Conservation (phyloP, 2,329 filamentous ascomycete genomes). For the Xylaria sp. region DNA sequence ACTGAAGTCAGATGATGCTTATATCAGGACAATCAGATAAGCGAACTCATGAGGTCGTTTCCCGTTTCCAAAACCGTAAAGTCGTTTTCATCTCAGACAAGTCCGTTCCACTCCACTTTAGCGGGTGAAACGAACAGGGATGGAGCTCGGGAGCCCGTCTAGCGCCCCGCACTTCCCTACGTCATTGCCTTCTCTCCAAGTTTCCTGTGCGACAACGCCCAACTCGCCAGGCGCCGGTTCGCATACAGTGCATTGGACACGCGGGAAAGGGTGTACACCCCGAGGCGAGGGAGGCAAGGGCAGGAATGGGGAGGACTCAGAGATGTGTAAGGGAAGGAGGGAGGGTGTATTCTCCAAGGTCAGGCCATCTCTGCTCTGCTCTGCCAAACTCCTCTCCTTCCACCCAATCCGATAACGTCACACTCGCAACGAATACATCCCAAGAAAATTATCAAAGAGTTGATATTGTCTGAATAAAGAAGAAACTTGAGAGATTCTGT, state of each 20-base stretch:
- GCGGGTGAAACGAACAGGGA: neutral
- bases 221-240: no score
- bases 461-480: neutral
- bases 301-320: neutral
- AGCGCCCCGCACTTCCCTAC: neutral
- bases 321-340: neutral
- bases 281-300: neutral
- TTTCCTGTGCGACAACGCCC: neutral
- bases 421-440: neutral
- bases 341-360: constrained; percentile 1
- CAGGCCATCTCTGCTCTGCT: constrained; percentile 10
- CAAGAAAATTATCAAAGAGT: no score
- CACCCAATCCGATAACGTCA: constrained; percentile 12
- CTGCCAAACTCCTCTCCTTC: neutral
- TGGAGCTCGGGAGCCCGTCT: neutral
- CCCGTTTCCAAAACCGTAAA: no score
- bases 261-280: no score
- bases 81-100: no score
- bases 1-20: no score
- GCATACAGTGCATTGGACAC: no score
- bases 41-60: no score
- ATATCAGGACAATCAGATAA: neutral
- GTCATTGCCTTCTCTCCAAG: neutral
- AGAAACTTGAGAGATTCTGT: neutral
- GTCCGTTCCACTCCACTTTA: neutral